phyloP scores from a whole-genome alignment of 345 rosid genomes.

The Physaria fendleri region DNA sequence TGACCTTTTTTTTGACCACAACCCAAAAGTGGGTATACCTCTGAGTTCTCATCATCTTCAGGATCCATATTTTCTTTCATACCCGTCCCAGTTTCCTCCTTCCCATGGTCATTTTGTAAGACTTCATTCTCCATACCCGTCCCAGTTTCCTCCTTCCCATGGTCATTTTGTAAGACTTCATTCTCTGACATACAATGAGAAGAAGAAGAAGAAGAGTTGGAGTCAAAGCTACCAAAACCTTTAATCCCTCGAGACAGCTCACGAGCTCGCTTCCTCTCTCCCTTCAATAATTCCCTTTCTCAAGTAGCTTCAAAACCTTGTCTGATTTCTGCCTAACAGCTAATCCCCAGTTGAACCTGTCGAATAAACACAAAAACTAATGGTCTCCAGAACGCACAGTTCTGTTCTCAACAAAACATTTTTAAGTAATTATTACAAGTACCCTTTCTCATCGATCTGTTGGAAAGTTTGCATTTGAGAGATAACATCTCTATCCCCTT shows the following conservation, averaged over 20 bases:
- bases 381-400: neutral
- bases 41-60: constrained; percentile 24
- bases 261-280: constrained; percentile 73
- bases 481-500: constrained; percentile 48
- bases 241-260: constrained; percentile 73
- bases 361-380: neutral
- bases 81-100: neutral
- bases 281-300: constrained; percentile 55
- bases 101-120: no score
- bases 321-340: constrained; percentile 71
- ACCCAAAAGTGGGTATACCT: constrained; percentile 26
- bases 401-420: neutral
- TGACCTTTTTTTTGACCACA: neutral
- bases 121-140: constrained; percentile 25
- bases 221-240: constrained; percentile 80
- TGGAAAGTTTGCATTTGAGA: constrained; percentile 52
- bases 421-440: neutral
- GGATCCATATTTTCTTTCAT: constrained; percentile 25
- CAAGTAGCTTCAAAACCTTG: constrained; percentile 56
- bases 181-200: constrained; percentile 24
- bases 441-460: constrained; percentile 81
- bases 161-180: constrained; percentile 34
- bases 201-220: constrained; percentile 24
- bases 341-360: constrained; percentile 92
- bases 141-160: neutral